phyloP scores from a whole-genome alignment of 768 basidiomycete species.

The Boletus tylopilopsis region DNA sequence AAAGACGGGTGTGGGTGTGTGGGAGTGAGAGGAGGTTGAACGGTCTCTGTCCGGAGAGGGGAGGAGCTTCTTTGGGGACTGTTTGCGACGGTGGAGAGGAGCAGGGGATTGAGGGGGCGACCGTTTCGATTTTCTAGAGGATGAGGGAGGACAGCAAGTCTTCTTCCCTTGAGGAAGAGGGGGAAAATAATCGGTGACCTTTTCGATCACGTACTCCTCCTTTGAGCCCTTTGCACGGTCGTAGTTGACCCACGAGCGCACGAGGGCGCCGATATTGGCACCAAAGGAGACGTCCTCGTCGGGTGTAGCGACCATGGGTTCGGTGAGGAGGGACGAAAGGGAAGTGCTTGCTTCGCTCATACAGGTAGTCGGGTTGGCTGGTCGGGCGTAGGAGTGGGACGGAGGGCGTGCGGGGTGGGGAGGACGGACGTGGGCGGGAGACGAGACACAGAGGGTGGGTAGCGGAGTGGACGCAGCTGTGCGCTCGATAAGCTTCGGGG shows the following conservation, averaged over 20 bases:
- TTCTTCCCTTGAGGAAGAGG: conserved; percentile 20
- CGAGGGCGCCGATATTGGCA: conserved; percentile 43
- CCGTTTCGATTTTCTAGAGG: conserved; percentile 21
- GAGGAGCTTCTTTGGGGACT: conserved; percentile 3
- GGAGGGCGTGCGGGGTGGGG: conserved; percentile 30
- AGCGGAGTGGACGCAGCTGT: conserved; percentile 29
- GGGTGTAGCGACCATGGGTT: conserved; percentile 37
- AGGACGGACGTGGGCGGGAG: conserved; percentile 31
- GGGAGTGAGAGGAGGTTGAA: conserved; percentile 21
- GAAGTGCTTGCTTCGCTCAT: conserved; percentile 44
- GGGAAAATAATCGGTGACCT: conserved; percentile 30
- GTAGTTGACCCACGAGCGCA: conserved; percentile 26
- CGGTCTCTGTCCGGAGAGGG: conserved; percentile 9
- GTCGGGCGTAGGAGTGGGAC: conserved; percentile 32
- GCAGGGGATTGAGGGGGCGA: conserved; percentile 11
- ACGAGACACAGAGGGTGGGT: conserved; percentile 51
- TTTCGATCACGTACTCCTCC: conserved; percentile 25
- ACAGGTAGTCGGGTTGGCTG: conserved; percentile 33
- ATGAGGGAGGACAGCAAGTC: background rate
- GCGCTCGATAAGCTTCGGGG: conserved; percentile 35
- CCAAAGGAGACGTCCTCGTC: conserved; percentile 43
- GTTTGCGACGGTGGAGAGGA: conserved; percentile 12
- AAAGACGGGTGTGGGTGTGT: conserved; percentile 31
- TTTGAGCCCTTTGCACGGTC: conserved; percentile 28
- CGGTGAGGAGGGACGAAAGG: conserved; percentile 47